Evolutionary conservation across 192 early-diverging fungal genomes (phyloP).

Genomic region (Linnemannia zychae): DNA sequence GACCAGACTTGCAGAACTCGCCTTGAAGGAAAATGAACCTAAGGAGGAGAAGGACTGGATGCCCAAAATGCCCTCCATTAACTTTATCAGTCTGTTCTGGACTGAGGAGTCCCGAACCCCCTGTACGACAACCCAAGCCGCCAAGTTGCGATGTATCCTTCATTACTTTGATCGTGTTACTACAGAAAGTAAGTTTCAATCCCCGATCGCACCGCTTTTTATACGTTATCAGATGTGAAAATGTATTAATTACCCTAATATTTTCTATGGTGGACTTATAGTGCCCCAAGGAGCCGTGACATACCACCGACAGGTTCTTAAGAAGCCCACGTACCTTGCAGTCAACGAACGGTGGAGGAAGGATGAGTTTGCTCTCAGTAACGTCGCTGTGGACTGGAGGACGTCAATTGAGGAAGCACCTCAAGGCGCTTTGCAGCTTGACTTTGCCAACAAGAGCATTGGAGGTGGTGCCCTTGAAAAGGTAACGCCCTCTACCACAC

Average conservation of each 20-base stretch:
- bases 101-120: conserved; percentile 28
- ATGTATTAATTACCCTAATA: not conserved
- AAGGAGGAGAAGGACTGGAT: conserved; percentile 14
- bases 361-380: conserved; percentile 7
- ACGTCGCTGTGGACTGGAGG: conserved; percentile 24
- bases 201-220: not conserved
- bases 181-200: conserved; percentile 33
- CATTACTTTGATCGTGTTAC: conserved; percentile 56
- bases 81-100: conserved; percentile 55
- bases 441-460: conserved; percentile 55
- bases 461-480: conserved; percentile 41
- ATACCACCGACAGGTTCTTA: conserved; percentile 48
- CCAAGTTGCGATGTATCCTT: conserved; percentile 42
- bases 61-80: conserved; percentile 46
- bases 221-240: not conserved
- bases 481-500: conserved; percentile 9
- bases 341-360: not conserved
- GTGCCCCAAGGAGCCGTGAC: conserved; percentile 51
- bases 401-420: conserved; percentile 44
- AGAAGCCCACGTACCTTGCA: conserved; percentile 33
- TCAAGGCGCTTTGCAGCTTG: conserved; percentile 38
- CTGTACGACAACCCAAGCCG: conserved; percentile 39
- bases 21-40: conserved; percentile 10
- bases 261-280: not conserved
- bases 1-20: conserved; percentile 15